Evolutionary conservation across 768 basidiomycete genomes (phyloP), one percentile per base, ranked within the genome.

Genomic region (Trichaptum fuscoviolaceum): DNA sequence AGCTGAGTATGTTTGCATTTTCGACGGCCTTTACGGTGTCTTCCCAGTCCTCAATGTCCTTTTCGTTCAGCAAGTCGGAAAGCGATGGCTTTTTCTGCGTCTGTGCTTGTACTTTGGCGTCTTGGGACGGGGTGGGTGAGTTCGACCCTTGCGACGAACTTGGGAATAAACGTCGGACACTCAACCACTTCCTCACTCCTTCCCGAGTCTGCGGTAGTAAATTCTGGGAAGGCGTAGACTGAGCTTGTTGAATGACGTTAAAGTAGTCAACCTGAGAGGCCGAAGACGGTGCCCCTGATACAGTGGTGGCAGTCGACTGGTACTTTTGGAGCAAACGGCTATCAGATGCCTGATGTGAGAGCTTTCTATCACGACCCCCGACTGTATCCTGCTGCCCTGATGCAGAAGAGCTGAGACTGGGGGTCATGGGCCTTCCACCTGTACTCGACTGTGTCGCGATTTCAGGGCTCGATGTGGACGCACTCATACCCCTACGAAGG

Each of bases 181-280:
- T 89, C 58, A 93, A 75, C 92, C 92, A 93, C 71, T 89, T 91
- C 75, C 87, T 89, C 26, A 93, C 92, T 25, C 87, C 91, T 64
- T 91, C 88, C 23, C 90, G 81, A 23, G 85, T 91, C 75, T 85
- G 91, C 1, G 92, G 92, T 61, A 93, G 78, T 63, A 27, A 7
- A 25, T 24, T 66, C 25, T 25, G 75, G 67, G 76, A 71, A 69
- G 77, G 76, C 68, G 78, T 75, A 12, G 78, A 74, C 25, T 80
- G 71, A 8, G 80, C 76, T 64, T 81, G 75, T 15, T 80, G 77
- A 20, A 77, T 70, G 26, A 77, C 67, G 63, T 77, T 77, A 71
- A 85, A 77, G 70, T 85, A 84, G 63, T 88, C 88, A 52, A 74
- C 74, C 64, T 83, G 79, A 59, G 84, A 81, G 34, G 83, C 77